A percentile compares a stretch with the other conserved stretches of the same genome.
These are phyloP conservation scores for Cystobasidium slooffiae DNA, from an alignment of 1,284 basidiomycete genomes.

Conservation along the genomic window DNA sequence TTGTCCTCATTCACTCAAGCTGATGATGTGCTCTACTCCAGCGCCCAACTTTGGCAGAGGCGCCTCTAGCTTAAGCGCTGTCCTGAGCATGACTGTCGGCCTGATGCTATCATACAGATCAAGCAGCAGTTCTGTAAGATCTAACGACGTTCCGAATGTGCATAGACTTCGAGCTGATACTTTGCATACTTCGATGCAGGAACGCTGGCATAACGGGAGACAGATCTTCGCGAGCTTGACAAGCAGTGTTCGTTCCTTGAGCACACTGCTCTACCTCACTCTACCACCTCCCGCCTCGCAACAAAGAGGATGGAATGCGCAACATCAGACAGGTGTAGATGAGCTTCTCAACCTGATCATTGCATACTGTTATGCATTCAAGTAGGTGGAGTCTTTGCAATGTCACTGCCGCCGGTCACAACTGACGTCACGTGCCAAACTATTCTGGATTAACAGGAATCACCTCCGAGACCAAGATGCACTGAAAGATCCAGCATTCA, in stretches of 20 bases:
- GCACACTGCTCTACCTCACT: slow-evolving; percentile 31
- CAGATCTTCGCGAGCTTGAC: slow-evolving; percentile 39
- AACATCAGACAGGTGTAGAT: slow-evolving; percentile 28
- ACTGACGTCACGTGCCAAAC: slow-evolving; percentile 25
- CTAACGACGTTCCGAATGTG: background rate
- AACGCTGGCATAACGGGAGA: slow-evolving; percentile 44
- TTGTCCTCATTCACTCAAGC: too few species aligned
- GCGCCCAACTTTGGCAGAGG: slow-evolving; percentile 43
- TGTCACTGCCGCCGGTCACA: background rate
- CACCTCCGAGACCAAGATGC: slow-evolving; percentile 42
- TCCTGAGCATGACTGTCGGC: slow-evolving; percentile 36
- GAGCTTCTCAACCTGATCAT: slow-evolving; percentile 37
- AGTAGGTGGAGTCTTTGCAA: slow-evolving; percentile 8
- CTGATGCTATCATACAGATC: slow-evolving; percentile 33
- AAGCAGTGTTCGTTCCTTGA: slow-evolving; percentile 19
- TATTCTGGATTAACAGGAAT: slow-evolving; percentile 22
- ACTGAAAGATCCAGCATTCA: slow-evolving; percentile 28
- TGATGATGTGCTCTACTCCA: background rate
- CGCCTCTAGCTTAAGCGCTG: slow-evolving; percentile 29
- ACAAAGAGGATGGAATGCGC: background rate
- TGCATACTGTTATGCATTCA: slow-evolving; percentile 43
- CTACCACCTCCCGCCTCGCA: slow-evolving; percentile 16
- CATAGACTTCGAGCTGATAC: background rate
- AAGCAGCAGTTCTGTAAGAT: slow-evolving; percentile 23
- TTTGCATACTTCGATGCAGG: background rate